phyloP scores from a whole-genome alignment of 495 filamentous ascomycete species.

The Aspergillus cavernicola region DNA sequence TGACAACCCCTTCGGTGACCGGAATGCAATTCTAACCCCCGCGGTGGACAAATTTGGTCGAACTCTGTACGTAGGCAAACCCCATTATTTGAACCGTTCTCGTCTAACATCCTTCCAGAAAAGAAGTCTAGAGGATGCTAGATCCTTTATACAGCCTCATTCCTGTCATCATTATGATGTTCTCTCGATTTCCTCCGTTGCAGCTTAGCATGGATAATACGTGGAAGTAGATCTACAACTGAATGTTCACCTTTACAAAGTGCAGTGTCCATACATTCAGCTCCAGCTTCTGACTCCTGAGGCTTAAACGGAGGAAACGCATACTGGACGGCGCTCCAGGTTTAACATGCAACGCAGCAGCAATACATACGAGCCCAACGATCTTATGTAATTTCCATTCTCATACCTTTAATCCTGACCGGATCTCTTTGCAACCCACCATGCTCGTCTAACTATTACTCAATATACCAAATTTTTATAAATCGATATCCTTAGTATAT shows the following conservation, averaged over 20 bases:
- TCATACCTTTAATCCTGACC: neutral
- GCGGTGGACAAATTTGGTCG: slow-evolving; percentile 45
- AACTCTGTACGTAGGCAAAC: slow-evolving; percentile 39
- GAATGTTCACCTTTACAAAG: no score
- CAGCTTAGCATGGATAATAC: neutral
- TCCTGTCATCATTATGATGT: neutral
- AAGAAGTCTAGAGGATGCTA: slow-evolving; percentile 13
- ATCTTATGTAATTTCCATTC: no score
- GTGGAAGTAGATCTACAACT: no score
- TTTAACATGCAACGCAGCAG: no score
- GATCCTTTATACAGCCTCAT: neutral
- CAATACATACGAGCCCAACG: no score
- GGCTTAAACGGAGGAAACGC: no score
- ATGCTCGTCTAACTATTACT: no score
- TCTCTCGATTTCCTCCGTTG: neutral
- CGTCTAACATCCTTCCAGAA: slow-evolving; percentile 8
- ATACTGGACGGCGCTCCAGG: neutral
- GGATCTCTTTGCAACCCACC: no score
- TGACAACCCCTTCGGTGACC: slow-evolving; percentile 76
- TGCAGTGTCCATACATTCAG: no score
- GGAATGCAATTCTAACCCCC: slow-evolving; percentile 65
- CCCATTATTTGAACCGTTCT: neutral
- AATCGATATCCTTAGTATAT: no score
- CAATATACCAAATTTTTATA: neutral
- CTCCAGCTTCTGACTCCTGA: no score